Conservation (phyloP, 2,329 filamentous ascomycete genomes). For the Trichoderma sp. region DNA sequence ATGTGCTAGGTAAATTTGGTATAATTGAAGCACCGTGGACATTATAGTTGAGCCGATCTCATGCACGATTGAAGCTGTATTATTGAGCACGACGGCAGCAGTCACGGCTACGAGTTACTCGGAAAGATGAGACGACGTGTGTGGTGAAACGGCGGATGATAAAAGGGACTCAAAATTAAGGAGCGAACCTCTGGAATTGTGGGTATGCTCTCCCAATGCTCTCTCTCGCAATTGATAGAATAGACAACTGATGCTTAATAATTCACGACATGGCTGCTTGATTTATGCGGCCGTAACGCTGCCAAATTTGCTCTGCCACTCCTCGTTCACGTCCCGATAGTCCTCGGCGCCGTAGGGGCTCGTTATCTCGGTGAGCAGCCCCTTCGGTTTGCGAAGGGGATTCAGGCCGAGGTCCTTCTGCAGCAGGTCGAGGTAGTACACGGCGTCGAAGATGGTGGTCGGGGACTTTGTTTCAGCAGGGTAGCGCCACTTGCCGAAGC, state of each 20-base stretch:
- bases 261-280: neutral
- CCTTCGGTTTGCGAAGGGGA: slow-evolving; percentile 54
- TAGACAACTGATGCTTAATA: neutral
- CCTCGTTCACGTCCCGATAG: slow-evolving; percentile 54
- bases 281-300: neutral
- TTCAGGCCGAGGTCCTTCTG: slow-evolving; percentile 65
- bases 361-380: slow-evolving; percentile 53
- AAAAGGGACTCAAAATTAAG: neutral
- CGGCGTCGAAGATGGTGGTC: slow-evolving; percentile 73
- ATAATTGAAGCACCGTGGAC: neutral
- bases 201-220: neutral
- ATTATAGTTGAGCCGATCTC: neutral
- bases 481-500: slow-evolving; percentile 71
- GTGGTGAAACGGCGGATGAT: neutral
- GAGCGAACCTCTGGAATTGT: neutral
- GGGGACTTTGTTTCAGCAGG: slow-evolving; percentile 61
- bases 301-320: slow-evolving; percentile 45
- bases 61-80: neutral
- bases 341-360: slow-evolving; percentile 61
- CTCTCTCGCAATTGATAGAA: neutral
- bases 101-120: neutral
- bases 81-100: neutral
- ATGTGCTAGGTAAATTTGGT: neutral
- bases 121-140: neutral
- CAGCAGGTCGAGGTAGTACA: slow-evolving; percentile 73